Base-by-base conservation (phyloP, 768 basidiomycete species). In the Imleria badia region DNA sequence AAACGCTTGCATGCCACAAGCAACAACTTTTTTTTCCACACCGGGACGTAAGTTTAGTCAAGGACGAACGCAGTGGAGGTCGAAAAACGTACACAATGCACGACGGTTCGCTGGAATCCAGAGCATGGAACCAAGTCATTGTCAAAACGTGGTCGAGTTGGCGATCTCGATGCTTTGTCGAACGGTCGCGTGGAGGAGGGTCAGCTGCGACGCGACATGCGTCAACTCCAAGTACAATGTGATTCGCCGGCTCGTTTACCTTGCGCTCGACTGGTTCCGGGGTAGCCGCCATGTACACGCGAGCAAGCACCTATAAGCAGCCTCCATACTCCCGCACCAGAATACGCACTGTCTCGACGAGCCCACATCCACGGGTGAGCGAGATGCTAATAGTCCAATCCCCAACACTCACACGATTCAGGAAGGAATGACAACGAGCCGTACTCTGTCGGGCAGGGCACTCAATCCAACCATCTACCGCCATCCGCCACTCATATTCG, bases 391-490 rank as follows among this genome's bases (percentile, higher is more conserved):
- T 2, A 20, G 43, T 14, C 3, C 13, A 14, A 30, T 22, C 23
- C 15, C 12, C 39, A 41, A 49, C 10, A 77, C 86, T 66, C 56
- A 89, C 87, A 90, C 45, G 86, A 87, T 70, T 93, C 91, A 3
- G 91, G 91, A 5, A 91, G 74, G 66, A 86, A 83, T 51, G 82
- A 73, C 71, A 4, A 78, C 41, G 35, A 85, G 74, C 63, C 91
- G 89, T 6, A 90, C 52, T 4, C 70, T 83, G 2, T 87, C 84
- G 2, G 88, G 88, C 3, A 87, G 73, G 2, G 81, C 81, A 14
- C 90, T 87, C 3, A 92, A 72, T 5, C 88, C 91, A 14, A 89
- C 87, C 86, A 91, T 89, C 83, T 83, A 92, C 48, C 91, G 74
- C 91, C 91, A 94, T 3, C 91, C 91, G 4, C 77, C 72, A 31